Base-by-base conservation (phyloP, 352 stramenopile genomes). In the Pythium myriotylum region DNA sequence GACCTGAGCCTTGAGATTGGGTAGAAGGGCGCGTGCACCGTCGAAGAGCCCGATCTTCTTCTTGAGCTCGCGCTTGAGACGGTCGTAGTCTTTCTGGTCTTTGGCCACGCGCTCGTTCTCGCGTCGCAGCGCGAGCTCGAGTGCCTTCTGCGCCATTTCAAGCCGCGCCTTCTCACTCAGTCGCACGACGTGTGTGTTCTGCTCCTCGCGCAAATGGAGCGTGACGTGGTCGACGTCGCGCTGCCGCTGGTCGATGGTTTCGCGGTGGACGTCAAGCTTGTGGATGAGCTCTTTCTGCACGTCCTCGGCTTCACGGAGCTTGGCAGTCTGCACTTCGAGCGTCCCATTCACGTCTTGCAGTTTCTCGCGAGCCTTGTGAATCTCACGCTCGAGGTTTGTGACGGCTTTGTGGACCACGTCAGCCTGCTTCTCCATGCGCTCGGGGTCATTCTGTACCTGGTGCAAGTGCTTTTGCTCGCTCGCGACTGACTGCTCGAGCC, bases 161-260 rank as follows among this genome's bases (percentile, higher is more conserved):
- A 92, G 68, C 12, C 82, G 73, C 9, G 76, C 76, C 35, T 91
- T 92, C 40, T 94, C 86, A 2, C 77, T 76, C 29, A 93, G 59
- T 4, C 84, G 75, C 58, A 88, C 62, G 8, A 91, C 77, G 35
- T 92, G 86, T 26, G 83, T 86, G 68, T 94, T 90, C 46, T 92
- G 79, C 66, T 96, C 88, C 22, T 97, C 84, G 9, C 84, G 82
- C 20, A 97, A 62, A 29, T 95, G 91, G 40, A 94, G 65, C 14
- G 76, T 91, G 27, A 97, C 84, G 57, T 93, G 81, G 58, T 96
- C 88, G 14, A 97, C 84, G 66, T 97, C 91, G n/a, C 88, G 87
- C 59, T 97, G 87, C 0, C 91, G 86, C 63, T 97, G 85, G 50
- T 96, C 88, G 45, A 97, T 92, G 43, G 86, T 97, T 7, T 95